Evolutionary conservation across 495 filamentous ascomycete genomes (phyloP).

Genomic region (Hypoxylon fuscum): DNA sequence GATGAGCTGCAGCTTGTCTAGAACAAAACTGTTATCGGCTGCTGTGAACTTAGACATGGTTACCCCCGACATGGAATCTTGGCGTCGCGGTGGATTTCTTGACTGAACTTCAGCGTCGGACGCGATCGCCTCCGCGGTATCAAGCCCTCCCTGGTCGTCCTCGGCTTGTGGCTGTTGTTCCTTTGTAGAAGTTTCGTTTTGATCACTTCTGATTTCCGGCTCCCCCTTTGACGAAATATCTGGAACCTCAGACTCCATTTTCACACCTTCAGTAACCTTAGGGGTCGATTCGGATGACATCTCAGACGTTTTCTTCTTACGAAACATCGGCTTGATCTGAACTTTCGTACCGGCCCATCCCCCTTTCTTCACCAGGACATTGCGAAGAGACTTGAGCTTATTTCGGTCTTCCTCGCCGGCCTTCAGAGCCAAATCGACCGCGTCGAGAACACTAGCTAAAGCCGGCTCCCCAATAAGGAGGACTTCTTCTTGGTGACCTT

Average conservation of each 20-base stretch:
- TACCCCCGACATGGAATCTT: constrained; percentile 84
- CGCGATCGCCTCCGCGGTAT: constrained; percentile 25
- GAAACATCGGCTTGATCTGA: constrained; percentile 98
- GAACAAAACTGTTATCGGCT: constrained; percentile 83
- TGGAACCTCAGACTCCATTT: constrained; percentile 51
- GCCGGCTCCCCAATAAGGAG: constrained; percentile 92
- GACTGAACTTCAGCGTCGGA: constrained; percentile 34
- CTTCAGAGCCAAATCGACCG: constrained; percentile 79
- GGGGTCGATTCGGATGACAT: constrained; percentile 36
- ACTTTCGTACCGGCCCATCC: constrained; percentile 96
- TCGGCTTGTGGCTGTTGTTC: constrained; percentile 16
- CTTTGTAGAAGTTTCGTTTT: constrained; percentile 11
- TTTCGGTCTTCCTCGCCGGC: constrained; percentile 82
- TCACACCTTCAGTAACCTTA: constrained; percentile 33
- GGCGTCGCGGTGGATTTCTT: constrained; percentile 63
- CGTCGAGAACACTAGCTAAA: constrained; percentile 85
- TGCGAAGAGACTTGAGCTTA: constrained; percentile 84
- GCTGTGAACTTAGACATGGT: constrained; percentile 91
- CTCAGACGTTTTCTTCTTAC: constrained; percentile 73
- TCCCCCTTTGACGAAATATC: constrained; percentile 71
- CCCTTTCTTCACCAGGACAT: constrained; percentile 89
- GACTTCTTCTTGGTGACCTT: constrained; percentile 95
- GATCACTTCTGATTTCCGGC: constrained; percentile 55
- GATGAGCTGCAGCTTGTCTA: constrained; percentile 96
- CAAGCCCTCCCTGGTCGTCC: constrained; percentile 23